Conservation (phyloP, 176 grass and related monocot species). For the Lolium multiflorum region DNA sequence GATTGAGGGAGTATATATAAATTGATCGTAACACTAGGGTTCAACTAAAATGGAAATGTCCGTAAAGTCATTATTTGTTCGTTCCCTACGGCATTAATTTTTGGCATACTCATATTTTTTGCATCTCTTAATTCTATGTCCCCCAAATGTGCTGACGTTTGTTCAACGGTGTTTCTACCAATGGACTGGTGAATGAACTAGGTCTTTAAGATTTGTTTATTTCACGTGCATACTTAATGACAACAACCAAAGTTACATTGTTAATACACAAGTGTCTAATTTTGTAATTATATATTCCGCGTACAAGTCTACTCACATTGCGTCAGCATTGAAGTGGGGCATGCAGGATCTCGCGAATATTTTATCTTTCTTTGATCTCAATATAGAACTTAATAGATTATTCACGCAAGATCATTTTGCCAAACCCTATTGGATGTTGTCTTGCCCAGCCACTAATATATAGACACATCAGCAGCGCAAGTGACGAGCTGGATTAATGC, state of each 20-base stretch:
- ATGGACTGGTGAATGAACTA: not conserved
- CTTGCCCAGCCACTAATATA: not conserved
- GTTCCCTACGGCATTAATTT: not conserved
- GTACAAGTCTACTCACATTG: not conserved
- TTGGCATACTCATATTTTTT: not conserved
- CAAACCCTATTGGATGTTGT: slow-evolving; percentile 24
- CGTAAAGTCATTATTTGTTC: not conserved
- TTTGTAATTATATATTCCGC: not conserved
- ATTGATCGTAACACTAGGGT: not conserved
- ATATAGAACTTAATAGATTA: slow-evolving; percentile 24
- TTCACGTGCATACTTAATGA: not conserved
- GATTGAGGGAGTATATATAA: no score
- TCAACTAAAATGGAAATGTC: not conserved
- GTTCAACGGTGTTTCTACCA: not conserved
- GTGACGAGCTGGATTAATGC: not conserved
- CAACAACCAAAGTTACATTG: not conserved
- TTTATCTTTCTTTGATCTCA: not conserved
- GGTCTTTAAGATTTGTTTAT: not conserved
- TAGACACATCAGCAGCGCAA: slow-evolving; percentile 1
- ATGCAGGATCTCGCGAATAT: not conserved
- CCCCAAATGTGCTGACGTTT: no score
- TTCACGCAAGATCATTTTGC: slow-evolving; percentile 25
- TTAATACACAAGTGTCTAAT: not conserved
- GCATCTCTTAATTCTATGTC: not conserved
- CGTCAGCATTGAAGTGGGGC: slow-evolving; percentile 10